phyloP scores from a whole-genome alignment of 345 rosid species.

The Alliaria petiolata region DNA sequence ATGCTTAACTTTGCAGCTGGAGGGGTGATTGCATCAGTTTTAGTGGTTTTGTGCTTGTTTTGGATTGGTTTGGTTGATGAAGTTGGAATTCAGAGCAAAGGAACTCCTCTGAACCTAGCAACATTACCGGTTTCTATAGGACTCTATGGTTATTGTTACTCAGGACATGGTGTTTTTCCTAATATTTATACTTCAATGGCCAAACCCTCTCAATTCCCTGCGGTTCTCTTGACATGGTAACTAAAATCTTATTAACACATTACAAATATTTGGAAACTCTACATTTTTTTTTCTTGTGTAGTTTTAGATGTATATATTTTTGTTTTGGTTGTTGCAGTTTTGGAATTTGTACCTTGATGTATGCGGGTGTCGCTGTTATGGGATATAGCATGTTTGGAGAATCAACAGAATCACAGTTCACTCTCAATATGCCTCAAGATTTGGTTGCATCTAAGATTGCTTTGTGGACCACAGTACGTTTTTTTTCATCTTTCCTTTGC shows the following conservation, averaged over 20 bases:
- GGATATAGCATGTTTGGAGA: slow-evolving; percentile 94
- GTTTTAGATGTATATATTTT: neutral
- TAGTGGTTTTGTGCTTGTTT: slow-evolving; percentile 77
- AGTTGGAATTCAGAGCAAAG: slow-evolving; percentile 62
- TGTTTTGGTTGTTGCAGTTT: slow-evolving; percentile 42
- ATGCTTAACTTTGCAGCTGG: slow-evolving; percentile 52
- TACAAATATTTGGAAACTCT: neutral
- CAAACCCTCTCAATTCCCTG: slow-evolving; percentile 63
- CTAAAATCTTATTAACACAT: neutral
- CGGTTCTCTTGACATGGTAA: slow-evolving; percentile 75
- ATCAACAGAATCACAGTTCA: slow-evolving; percentile 67
- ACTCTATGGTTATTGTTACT: slow-evolving; percentile 87
- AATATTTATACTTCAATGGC: slow-evolving; percentile 95
- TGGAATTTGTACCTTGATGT: slow-evolving; percentile 62
- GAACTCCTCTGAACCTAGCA: slow-evolving; percentile 55
- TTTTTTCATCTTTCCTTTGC: neutral
- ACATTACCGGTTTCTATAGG: slow-evolving; percentile 90
- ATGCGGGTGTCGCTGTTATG: slow-evolving; percentile 80
- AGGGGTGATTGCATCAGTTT: slow-evolving; percentile 79
- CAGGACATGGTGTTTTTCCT: slow-evolving; percentile 98
- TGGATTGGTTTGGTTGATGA: slow-evolving; percentile 83
- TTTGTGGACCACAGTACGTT: slow-evolving; percentile 84
- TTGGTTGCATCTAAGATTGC: slow-evolving; percentile 91
- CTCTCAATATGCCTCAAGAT: slow-evolving; percentile 86
- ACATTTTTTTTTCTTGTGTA: neutral